A percentile compares a stretch with the other conserved stretches of the same genome.
Conservation (phyloP, 305 asterid genomes). For the Nicotiana rustica region DNA sequence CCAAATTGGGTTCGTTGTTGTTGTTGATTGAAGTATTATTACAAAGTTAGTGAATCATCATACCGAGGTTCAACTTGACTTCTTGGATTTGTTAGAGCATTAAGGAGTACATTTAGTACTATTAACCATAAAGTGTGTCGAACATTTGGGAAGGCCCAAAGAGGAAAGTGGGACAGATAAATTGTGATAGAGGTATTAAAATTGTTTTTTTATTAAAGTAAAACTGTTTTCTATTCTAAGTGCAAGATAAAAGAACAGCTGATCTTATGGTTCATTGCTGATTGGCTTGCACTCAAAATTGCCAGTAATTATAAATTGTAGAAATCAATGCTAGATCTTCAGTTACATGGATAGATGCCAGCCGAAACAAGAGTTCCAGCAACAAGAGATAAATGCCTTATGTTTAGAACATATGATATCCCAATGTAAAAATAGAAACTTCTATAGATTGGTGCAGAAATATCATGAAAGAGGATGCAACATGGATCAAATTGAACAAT, state of each 20-base stretch:
- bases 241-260: neutral
- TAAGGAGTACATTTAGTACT: neutral
- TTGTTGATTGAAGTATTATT: neutral
- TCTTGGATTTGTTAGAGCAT: constrained; percentile 23
- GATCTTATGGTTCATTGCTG: neutral
- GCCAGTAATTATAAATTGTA: neutral
- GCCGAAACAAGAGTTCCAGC: constrained; percentile 17
- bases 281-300: neutral
- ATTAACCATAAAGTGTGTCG: constrained; percentile 11
- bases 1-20: no score
- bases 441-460: neutral
- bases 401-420: neutral
- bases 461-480: constrained; percentile 3
- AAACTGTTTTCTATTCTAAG: neutral
- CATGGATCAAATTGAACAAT: neutral
- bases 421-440: neutral
- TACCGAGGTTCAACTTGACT: neutral
- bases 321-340: constrained; percentile 1
- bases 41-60: neutral
- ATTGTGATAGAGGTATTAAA: neutral
- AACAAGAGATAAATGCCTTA: constrained; percentile 13
- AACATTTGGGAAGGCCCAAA: constrained; percentile 23
- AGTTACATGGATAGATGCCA: neutral
- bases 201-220: no score
- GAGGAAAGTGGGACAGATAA: constrained; percentile 21